phyloP scores from a whole-genome alignment of 352 stramenopile genomes.

The Phytophthora colocasiae region DNA sequence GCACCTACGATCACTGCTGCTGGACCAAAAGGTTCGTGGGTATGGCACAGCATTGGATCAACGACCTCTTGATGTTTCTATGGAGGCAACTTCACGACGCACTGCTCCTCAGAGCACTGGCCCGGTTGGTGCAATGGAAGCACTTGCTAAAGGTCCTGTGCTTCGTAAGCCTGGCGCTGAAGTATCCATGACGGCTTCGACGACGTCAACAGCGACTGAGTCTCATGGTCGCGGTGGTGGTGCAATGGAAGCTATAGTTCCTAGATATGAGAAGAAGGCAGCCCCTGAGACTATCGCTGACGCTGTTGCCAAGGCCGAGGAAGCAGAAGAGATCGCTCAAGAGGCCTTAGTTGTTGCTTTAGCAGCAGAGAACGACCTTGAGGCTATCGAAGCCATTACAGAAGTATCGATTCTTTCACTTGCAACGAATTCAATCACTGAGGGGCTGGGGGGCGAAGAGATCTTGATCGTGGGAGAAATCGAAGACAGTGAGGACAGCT shows the following conservation, averaged over 20 bases:
- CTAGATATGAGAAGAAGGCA: not conserved
- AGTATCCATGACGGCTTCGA: too few species aligned
- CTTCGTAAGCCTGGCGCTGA: too few species aligned
- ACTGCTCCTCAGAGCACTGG: too few species aligned
- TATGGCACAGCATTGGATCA: slow-evolving; percentile 6
- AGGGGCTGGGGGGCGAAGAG: not conserved
- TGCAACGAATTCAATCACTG: not conserved
- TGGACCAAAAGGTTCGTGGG: not conserved
- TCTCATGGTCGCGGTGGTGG: not conserved
- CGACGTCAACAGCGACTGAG: too few species aligned
- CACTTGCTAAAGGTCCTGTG: too few species aligned
- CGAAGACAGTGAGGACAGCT: slow-evolving; percentile 3
- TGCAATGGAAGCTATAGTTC: slow-evolving; percentile 3
- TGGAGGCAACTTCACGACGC: not conserved
- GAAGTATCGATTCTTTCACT: slow-evolving; percentile 6
- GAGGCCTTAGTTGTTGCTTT: slow-evolving; percentile 7
- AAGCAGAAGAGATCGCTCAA: slow-evolving; percentile 10
- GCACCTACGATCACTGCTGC: slow-evolving; percentile 6
- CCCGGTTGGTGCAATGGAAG: too few species aligned
- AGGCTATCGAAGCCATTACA: slow-evolving; percentile 5
- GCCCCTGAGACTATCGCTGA: not conserved
- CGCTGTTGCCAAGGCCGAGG: slow-evolving; percentile 10
- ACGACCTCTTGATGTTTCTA: not conserved
- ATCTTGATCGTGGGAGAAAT: slow-evolving; percentile 4
- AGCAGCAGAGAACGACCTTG: not conserved